phyloP scores from a whole-genome alignment of 495 filamentous ascomycete species.

The Neurospora tetrasperma region DNA sequence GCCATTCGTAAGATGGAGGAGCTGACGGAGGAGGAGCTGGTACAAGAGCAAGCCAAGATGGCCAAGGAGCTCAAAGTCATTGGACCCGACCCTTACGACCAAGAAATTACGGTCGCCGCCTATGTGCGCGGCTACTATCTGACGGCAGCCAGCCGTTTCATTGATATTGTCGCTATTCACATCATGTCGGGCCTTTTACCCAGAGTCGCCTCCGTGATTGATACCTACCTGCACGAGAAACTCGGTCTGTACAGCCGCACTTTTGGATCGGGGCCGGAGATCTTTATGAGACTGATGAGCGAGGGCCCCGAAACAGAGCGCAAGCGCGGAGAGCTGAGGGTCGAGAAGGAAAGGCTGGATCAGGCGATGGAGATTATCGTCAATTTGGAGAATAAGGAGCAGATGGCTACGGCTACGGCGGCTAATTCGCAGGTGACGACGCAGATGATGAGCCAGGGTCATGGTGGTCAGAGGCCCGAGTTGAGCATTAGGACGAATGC shows the following conservation, averaged over 20 bases:
- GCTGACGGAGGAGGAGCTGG: constrained; percentile 31
- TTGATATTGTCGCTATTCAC: constrained; percentile 37
- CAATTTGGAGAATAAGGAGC: constrained; percentile 13
- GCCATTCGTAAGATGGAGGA: constrained; percentile 26
- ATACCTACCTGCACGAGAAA: constrained; percentile 28
- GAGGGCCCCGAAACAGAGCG: constrained; percentile 31
- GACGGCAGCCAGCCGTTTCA: constrained; percentile 38
- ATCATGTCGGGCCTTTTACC: constrained; percentile 38
- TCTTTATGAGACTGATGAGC: constrained; percentile 32
- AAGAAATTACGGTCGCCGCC: constrained; percentile 37
- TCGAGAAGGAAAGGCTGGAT: constrained; percentile 30
- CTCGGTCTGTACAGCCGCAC: constrained; percentile 23
- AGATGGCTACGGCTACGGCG: not conserved
- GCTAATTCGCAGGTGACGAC: not conserved
- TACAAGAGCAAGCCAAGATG: constrained; percentile 11
- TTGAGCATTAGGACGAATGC: not conserved
- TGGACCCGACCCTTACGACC: constrained; percentile 34
- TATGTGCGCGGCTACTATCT: constrained; percentile 45
- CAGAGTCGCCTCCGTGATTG: constrained; percentile 19
- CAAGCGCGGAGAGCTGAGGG: constrained; percentile 22
- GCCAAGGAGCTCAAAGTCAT: constrained; percentile 24
- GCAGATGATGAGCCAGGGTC: not conserved
- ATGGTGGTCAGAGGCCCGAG: not conserved
- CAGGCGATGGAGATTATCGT: constrained; percentile 34
- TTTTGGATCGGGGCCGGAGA: constrained; percentile 10